These are phyloP conservation scores for Piedraia hortae DNA, from an alignment of 2,329 filamentous ascomycete species.

Conservation along the genomic window DNA sequence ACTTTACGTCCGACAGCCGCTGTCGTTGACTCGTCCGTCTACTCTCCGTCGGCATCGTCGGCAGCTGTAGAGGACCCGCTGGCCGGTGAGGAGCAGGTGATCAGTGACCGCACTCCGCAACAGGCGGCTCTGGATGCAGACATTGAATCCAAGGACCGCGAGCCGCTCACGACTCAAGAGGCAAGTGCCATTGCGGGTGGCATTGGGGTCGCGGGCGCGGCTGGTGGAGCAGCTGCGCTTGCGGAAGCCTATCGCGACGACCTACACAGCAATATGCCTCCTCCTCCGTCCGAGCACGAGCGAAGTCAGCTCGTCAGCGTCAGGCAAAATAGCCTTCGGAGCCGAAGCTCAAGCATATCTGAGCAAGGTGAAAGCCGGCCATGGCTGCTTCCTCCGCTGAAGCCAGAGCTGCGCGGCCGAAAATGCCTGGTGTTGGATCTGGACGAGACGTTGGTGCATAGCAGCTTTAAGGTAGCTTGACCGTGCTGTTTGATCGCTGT, in stretches of 20 bases:
- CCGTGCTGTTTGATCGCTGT: not conserved
- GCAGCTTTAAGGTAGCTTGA: slow-evolving; percentile 69
- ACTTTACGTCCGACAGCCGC: no score
- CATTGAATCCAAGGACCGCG: slow-evolving; percentile 36
- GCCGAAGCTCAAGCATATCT: slow-evolving; percentile 12
- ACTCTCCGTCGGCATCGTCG: no score
- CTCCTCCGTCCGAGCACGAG: slow-evolving; percentile 10
- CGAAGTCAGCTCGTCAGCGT: slow-evolving; percentile 4
- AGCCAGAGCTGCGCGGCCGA: slow-evolving; percentile 52
- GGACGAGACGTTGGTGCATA: slow-evolving; percentile 91
- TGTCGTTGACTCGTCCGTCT: no score
- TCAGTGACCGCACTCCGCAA: slow-evolving; percentile 23
- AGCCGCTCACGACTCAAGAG: slow-evolving; percentile 23
- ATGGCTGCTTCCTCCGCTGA: slow-evolving; percentile 56
- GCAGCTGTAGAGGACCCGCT: no score
- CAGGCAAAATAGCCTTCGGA: slow-evolving; percentile 7
- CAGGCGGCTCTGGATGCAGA: slow-evolving; percentile 24
- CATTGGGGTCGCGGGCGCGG: slow-evolving; percentile 2
- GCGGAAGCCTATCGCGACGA: slow-evolving; percentile 5
- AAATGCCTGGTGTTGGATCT: slow-evolving; percentile 91
- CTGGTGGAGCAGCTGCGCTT: slow-evolving; percentile 2
- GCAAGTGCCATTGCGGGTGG: slow-evolving; percentile 11
- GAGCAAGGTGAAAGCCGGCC: slow-evolving; percentile 26
- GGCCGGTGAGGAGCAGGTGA: slow-evolving; percentile 9
- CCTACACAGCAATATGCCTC: slow-evolving; percentile 17